Evolutionary conservation across 805 yeast genomes (phyloP), one percentile per base, ranked within the genome.

Genomic region (Ogataea populi-albae): DNA sequence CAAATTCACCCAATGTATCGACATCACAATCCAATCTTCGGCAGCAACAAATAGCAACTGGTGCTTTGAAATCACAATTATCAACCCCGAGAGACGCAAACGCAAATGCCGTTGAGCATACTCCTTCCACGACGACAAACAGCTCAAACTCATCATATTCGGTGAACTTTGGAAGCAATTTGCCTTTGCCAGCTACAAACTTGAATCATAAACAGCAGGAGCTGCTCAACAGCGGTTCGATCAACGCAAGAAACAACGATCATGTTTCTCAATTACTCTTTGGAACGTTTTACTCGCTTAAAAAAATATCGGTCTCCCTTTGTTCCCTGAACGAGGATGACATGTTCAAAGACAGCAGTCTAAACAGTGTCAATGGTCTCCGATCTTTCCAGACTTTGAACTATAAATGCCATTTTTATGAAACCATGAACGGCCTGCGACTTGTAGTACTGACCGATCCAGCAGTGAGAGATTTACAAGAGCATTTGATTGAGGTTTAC

Each of bases 231-330:
- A 40, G 40, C 25, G 73, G 73, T 2, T 56, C 69, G 0, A 59
- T 63, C 23, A 81, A 80, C 50, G 63, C 68, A 10, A 73, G 69
- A 40, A 79, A 78, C 52, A 70, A 74, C 28, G 81, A 81, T 32
- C 87, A 88, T 53, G 67, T 76, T 10, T 81, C 93, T 6, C 83
- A 91, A 57, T 72, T 93, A 22, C 68, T 93, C 10, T 93, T 86
- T 56, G 98, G 98, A 9, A 77, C 86, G 25, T 66, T 86, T 7
- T 84, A 79, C 56, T 87, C 96, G 9, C 61, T 91, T 42, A 72
- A 88, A 34, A 86, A 81, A 43, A 75, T 93, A 24, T 73, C 91
- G 0, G 68, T 76, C 12, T 49, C 52, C 5, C 25, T 48, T 16
- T 25, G 39, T 18, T 29, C 43, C 3, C 34, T 45, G 14, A 32